Conservation (phyloP, 768 basidiomycete species). For the Strobilomyces dryophilus region DNA sequence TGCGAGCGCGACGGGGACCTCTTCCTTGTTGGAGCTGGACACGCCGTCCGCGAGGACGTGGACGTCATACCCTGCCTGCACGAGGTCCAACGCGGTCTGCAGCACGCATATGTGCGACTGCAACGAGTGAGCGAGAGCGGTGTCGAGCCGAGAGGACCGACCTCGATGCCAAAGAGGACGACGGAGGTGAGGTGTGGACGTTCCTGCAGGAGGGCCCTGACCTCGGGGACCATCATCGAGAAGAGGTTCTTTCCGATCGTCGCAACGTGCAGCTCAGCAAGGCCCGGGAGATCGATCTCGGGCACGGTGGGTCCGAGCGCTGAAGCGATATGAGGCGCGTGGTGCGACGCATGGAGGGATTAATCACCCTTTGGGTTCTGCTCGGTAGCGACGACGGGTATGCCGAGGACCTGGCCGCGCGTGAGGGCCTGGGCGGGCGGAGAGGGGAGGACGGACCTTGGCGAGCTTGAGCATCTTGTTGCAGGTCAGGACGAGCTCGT, state of each 20-base stretch:
- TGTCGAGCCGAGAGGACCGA: conserved; percentile 28
- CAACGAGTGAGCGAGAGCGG: conserved; percentile 3
- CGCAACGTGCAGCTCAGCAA: conserved; percentile 55
- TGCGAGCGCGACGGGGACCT: conserved; percentile 71
- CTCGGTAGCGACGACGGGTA: conserved; percentile 78
- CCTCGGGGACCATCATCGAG: conserved; percentile 77
- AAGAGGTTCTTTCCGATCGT: conserved; percentile 77
- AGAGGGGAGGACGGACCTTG: conserved; percentile 39
- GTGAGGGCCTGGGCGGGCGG: neutral
- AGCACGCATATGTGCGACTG: conserved; percentile 89
- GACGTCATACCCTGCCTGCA: conserved; percentile 45
- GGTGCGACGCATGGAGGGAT: neutral
- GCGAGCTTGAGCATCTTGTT: conserved; percentile 77
- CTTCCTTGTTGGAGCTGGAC: conserved; percentile 75
- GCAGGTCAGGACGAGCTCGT: conserved; percentile 61
- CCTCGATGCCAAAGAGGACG: conserved; percentile 88
- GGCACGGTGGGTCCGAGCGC: conserved; percentile 68
- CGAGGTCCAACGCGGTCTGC: conserved; percentile 74
- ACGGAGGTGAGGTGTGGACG: conserved; percentile 52
- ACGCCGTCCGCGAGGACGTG: conserved; percentile 83
- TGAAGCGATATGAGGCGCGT: conserved; percentile 26
- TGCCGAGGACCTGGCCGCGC: conserved; percentile 43
- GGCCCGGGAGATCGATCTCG: conserved; percentile 50
- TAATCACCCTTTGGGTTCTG: conserved; percentile 74
- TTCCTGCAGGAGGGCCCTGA: conserved; percentile 46